Base-by-base conservation (phyloP, 768 basidiomycete species). In the Suillus tomentosus region DNA sequence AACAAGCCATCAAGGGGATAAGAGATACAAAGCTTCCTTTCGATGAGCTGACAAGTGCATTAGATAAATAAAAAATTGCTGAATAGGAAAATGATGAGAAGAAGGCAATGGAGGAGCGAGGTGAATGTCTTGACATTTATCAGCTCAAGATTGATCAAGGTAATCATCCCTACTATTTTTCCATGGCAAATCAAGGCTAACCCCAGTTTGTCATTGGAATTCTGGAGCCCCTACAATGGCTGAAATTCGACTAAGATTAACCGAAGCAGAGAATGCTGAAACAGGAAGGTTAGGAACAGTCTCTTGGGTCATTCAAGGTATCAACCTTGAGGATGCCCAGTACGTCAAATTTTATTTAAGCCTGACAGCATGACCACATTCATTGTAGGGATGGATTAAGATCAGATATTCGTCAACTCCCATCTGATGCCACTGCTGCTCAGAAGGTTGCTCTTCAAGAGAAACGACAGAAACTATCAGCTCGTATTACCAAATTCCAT, bases 261-360 rank as follows among this genome's bases (percentile, higher is more conserved):
- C 13, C 11, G 47, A 39, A 39, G n/a, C 15, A 8, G 55, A 51
- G 19, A 24, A 31, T 17, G 24, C 31, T 8, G 56, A 63, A 19
- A 14, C 31, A 15, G 58, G 58, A 24, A 24, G 43, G 17, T n/a
- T 17, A 19, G 63, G 58, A 22, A 43, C 34, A 39, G 39, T 64
- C 5, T 58, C 63, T 51, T 64, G 63, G 63, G 15, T 60, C 15
- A 34, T 64, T 3, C 24, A 45, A 11, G 58, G 58, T 7, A 60
- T 64, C 34, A 64, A 60, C 36, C 48, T 64, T 22, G 63, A 64
- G 43, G 45, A 64, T 53, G 48, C 36, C 2, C 58, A 60, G 58
- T 64, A 60, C 0, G 58, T 36, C 36, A 55, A n/a, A n/a, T n/a
- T n/a, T n/a, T n/a, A n/a, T n/a, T n/a, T 36, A n/a, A 40, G 53